A percentile compares a stretch with the other conserved stretches of the same genome.
Evolutionary conservation across 225 moss, liverwort and hornwort species (phyloP).

Genomic region (Anthoceros angustus): DNA sequence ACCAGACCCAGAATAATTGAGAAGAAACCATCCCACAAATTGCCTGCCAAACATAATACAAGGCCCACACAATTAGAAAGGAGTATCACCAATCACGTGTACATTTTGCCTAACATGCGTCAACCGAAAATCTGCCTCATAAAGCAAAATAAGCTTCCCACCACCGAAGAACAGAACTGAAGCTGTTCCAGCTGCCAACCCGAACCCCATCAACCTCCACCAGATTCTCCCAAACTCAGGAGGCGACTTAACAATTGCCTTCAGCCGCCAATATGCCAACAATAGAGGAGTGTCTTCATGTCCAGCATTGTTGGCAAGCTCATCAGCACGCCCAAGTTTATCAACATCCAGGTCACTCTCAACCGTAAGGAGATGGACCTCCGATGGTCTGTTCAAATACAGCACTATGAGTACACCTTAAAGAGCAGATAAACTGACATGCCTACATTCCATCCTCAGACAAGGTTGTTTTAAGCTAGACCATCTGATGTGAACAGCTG

Average conservation of each 20-base stretch:
- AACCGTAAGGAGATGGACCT: constrained; percentile 50
- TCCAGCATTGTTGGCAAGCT: constrained; percentile 62
- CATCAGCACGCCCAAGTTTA: constrained; percentile 71
- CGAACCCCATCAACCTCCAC: constrained; percentile 51
- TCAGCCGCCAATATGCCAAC: constrained; percentile 66
- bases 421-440: background rate
- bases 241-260: constrained; percentile 49
- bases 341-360: constrained; percentile 66
- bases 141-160: background rate
- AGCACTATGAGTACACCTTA: background rate
- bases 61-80: background rate
- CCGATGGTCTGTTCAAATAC: constrained; percentile 28
- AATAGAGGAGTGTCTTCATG: constrained; percentile 40
- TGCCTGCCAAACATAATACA: constrained; percentile 25
- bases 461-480: background rate
- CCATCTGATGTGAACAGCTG: background rate
- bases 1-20: constrained; percentile 37
- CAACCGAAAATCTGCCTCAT: background rate
- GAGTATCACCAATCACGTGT: background rate
- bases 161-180: constrained; percentile 65
- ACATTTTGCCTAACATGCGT: background rate
- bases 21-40: constrained; percentile 44
- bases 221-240: constrained; percentile 45
- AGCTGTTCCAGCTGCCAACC: constrained; percentile 47
- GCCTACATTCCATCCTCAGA: background rate